phyloP scores from a whole-genome alignment of 495 filamentous ascomycete genomes.

The Amphirosellinia nigrospora region DNA sequence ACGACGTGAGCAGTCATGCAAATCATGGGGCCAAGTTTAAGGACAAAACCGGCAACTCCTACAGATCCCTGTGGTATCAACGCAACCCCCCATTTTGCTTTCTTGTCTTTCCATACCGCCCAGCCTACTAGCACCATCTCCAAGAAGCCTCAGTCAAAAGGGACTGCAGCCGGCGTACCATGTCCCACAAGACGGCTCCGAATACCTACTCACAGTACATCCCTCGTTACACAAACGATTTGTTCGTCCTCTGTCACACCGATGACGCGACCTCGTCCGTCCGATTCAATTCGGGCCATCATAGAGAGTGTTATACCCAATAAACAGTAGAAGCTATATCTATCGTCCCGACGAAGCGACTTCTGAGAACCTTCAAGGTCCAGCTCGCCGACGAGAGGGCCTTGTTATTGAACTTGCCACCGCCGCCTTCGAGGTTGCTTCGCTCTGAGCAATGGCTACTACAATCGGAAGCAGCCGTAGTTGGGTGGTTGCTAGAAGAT shows the following conservation, averaged over 20 bases:
- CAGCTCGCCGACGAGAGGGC: conserved; percentile 40
- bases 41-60: conserved; percentile 33
- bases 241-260: conserved; percentile 27
- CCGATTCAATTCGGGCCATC: conserved; percentile 41
- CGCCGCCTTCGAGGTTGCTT: conserved; percentile 44
- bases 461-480: conserved; percentile 39
- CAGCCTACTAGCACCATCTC: conserved; percentile 25
- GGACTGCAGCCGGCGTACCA: conserved; percentile 31
- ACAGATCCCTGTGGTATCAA: conserved; percentile 35
- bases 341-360: conserved; percentile 37
- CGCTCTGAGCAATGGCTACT: conserved; percentile 47
- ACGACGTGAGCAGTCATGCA: conserved; percentile 26
- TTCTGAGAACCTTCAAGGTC: conserved; percentile 44
- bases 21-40: conserved; percentile 35
- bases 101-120: conserved; percentile 31
- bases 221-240: conserved; percentile 32
- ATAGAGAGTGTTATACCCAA: conserved; percentile 40
- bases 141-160: conserved; percentile 33
- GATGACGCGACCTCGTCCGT: conserved; percentile 46
- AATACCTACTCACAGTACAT: conserved; percentile 32
- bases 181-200: conserved; percentile 39
- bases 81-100: conserved; percentile 31
- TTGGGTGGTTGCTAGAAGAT: conserved; percentile 22
- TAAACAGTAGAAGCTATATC: conserved; percentile 38
- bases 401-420: conserved; percentile 45